Evolutionary conservation across 169 alveolate genomes (phyloP), one percentile per base, ranked within the genome.

Genomic region (Plasmodium coatneyi): DNA sequence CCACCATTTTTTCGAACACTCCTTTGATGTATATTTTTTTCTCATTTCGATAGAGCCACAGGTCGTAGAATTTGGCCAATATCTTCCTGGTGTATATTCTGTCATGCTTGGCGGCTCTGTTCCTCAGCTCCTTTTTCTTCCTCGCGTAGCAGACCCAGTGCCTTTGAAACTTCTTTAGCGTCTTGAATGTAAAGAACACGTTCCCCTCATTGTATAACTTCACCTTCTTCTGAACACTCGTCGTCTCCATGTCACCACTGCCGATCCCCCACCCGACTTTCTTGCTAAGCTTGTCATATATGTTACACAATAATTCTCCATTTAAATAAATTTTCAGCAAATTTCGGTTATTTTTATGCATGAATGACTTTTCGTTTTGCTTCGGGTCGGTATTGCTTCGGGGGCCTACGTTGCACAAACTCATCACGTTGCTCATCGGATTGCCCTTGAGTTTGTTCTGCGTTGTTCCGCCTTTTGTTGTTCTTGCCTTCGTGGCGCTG

Each of bases 191-290:
- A 22, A 28, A 84, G 25, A 84, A 74, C 16, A 84, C 56, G 28
- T 84, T 84, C 14, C 80, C 66, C 28, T 84, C 84, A 28, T 84
- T 84, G 41, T 84, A 84, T 25, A 72, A 43, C 34, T 71, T 84
- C 80, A 84, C 60, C 34, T 84, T 84, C 14, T 54, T 49, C 19
- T 72, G 74, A 10, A 30, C 60, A 46, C 34, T 46, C 30, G 60
- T 22, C 30, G 32, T 74, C 12, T 32, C 10, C 5, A 34, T 54
- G 16, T 14, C 14, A 16, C 16, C 41, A 22, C 2, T 80, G 36
- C 14, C 10, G 16, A 25, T 79, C 52, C 52, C 52, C 25, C 39
- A 39, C 28, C 12, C 12, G 10, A 28, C 56, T 16, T 72, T 10
- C 78, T 49, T 84, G 14, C 39, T 5, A 9, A 84, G 19, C 19